Base-by-base conservation (phyloP, 306 rosid species). In the Cyamopsis tetragonoloba region DNA sequence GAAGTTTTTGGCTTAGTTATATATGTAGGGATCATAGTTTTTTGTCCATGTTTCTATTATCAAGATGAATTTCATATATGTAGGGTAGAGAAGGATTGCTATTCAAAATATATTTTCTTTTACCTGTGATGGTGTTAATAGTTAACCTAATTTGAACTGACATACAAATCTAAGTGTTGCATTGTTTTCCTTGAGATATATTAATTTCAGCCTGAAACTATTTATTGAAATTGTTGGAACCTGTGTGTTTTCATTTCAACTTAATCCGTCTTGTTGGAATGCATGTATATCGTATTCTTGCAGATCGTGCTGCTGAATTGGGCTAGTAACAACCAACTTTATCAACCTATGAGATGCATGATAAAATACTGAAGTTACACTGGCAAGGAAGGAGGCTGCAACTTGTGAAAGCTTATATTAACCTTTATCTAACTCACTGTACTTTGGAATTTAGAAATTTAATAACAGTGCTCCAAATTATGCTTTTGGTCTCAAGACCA, bases 381-480 rank as follows among this genome's bases (percentile, higher is more conserved):
- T 37, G 55, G 44, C 46, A n/a, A 38, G 19, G 32, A 47, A 31
- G 61, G 54, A 62, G 46, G 53, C 28, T 48, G 1, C 58, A 24
- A 57, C 23, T 51, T n/a, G n/a, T n/a, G n/a, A n/a, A 37, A 11
- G 13, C 37, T 37, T 35, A 12, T 17, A 47, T 66, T 28, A 13
- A 24, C 0, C 1, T 15, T 34, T 60, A 30, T 32, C 73, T 63
- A 65, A 55, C 17, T 42, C 44, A 17, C 12, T 57, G 51, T 48
- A 20, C 20, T 42, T 34, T 58, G 46, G 19, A 46, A 41, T 66
- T 59, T 63, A 66, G 61, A 14, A 37, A 38, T 58, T 49, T 27
- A 63, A 43, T 17, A 57, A 0, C n/a, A 32, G 24, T 34, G 50
- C 67, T 44, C 9, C 28, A 50, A 30, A 13, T 30, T 34, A 59